These are phyloP conservation scores for Colletotrichum aenigma DNA, from an alignment of 2,329 filamentous ascomycete species.

Conservation along the genomic window DNA sequence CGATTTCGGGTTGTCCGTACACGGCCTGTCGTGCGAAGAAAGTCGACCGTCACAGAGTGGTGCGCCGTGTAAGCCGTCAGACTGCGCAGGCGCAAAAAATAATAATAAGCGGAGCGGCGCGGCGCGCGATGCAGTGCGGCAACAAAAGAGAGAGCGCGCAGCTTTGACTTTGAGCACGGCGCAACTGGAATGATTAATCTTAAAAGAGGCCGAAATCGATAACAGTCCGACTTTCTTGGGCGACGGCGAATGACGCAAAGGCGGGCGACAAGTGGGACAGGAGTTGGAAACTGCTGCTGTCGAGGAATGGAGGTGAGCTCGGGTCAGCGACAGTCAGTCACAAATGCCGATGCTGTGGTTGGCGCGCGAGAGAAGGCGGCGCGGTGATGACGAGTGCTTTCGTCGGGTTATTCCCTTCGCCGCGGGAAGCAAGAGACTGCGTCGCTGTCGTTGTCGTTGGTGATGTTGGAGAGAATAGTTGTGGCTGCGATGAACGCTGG, in stretches of 20 bases:
- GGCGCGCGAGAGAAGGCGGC: background rate
- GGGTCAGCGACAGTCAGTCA: background rate
- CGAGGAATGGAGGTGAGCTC: background rate
- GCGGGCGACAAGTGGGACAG: background rate
- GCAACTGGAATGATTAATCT: slow-evolving; percentile 12
- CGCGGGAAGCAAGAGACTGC: background rate
- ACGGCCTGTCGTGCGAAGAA: background rate
- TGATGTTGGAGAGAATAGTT: background rate
- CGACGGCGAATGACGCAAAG: background rate
- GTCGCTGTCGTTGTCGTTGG: background rate
- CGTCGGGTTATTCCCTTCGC: background rate
- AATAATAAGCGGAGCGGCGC: background rate
- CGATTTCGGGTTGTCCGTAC: background rate
- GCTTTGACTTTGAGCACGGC: background rate
- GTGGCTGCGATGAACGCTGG: background rate
- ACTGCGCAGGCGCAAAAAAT: background rate
- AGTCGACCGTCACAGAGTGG: background rate
- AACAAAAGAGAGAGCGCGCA: background rate
- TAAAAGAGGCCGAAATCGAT: background rate
- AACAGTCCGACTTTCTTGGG: background rate
- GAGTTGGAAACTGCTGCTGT: background rate
- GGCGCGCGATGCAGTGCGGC: background rate
- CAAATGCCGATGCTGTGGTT: background rate
- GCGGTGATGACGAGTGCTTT: background rate
- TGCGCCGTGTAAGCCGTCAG: slow-evolving; percentile 13